Evolutionary conservation across 345 rosid species (phyloP).

Genomic region (Linum usitatissimum): DNA sequence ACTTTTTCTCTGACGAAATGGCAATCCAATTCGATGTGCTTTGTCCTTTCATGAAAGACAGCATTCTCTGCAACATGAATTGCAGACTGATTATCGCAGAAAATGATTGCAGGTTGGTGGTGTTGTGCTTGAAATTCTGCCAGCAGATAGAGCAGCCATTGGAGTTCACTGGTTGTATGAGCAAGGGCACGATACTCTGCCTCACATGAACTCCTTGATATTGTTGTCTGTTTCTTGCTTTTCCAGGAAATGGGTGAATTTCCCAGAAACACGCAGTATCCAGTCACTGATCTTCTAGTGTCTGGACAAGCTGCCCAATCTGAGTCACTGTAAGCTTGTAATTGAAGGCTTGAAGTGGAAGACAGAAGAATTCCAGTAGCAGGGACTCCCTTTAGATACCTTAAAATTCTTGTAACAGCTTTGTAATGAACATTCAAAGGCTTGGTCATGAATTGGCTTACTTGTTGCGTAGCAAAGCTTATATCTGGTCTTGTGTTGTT

Average conservation of each 20-base stretch:
- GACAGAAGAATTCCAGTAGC: background rate
- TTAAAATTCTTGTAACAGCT: background rate
- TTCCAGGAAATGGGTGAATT: background rate
- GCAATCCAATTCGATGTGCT: too few species aligned
- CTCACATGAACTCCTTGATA: too few species aligned
- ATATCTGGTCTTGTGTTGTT: background rate
- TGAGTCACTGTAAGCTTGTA: background rate
- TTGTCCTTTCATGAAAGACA: too few species aligned
- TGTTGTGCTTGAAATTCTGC: too few species aligned
- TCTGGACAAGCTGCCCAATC: background rate
- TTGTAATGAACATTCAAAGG: background rate
- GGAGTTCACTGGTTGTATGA: too few species aligned
- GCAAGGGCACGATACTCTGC: too few species aligned
- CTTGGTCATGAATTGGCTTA: background rate
- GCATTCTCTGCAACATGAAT: too few species aligned
- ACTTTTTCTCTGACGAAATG: too few species aligned
- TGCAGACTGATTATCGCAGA: too few species aligned
- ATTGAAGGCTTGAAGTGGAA: background rate
- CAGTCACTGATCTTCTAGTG: background rate
- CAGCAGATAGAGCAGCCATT: too few species aligned
- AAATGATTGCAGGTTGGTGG: too few species aligned
- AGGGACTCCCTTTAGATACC: background rate
- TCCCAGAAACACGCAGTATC: background rate
- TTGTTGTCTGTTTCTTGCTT: background rate
- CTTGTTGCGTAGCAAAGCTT: background rate